Conservation (phyloP, 2,329 filamentous ascomycete species). For the Cadophora sp. region DNA sequence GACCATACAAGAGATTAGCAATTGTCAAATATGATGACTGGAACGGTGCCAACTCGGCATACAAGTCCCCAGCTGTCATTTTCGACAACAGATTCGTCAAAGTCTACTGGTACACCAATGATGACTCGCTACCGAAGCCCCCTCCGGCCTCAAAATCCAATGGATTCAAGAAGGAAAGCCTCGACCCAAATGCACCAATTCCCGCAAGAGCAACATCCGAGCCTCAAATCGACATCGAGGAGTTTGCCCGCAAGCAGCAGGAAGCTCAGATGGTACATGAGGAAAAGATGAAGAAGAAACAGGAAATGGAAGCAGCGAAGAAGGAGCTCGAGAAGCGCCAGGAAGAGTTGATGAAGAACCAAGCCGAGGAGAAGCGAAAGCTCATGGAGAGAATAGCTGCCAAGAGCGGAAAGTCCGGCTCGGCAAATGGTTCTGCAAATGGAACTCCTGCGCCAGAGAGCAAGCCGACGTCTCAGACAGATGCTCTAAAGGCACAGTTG, state of each 20-base stretch:
- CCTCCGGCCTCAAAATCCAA: conserved; percentile 42
- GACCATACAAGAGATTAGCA: conserved; percentile 70
- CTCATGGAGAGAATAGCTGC: conserved; percentile 67
- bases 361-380: conserved; percentile 68
- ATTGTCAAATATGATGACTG: conserved; percentile 73
- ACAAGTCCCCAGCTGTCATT: conserved; percentile 78
- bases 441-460: conserved; percentile 34
- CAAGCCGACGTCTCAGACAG: conserved; percentile 57
- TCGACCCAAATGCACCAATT: conserved; percentile 35
- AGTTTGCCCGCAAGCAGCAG: conserved; percentile 71
- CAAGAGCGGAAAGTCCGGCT: conserved; percentile 50
- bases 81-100: conserved; percentile 89
- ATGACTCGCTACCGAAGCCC: conserved; percentile 45
- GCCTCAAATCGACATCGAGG: conserved; percentile 71
- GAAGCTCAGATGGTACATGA: conserved; percentile 75
- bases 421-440: conserved; percentile 29
- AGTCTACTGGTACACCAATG: conserved; percentile 76
- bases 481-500: conserved; percentile 72
- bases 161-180: conserved; percentile 41
- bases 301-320: conserved; percentile 67
- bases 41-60: conserved; percentile 72
- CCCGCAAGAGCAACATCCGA: conserved; percentile 37
- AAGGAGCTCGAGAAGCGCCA: conserved; percentile 71
- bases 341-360: conserved; percentile 65
- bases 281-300: conserved; percentile 66